Percentiles rank a stretch among this genome's conserved stretches.
Evolutionary conservation across 495 filamentous ascomycete genomes (phyloP).

Genomic region (Stereocaulon alpinum): DNA sequence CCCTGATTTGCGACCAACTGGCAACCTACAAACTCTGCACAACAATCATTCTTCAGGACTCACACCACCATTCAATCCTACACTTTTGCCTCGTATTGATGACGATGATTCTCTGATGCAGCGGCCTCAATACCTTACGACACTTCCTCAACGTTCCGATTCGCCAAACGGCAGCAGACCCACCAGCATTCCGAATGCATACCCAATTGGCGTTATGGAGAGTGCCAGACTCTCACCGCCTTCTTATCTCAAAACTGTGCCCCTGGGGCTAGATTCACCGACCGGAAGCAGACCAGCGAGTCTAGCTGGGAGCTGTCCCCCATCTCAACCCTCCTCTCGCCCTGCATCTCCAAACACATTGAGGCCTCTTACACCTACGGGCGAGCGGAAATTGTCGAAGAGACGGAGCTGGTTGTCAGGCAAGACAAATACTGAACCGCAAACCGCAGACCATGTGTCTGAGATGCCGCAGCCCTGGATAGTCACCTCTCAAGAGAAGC

Average conservation of each 20-base stretch:
- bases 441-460: constrained; percentile 23
- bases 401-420: constrained; percentile 47
- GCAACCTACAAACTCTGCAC: constrained; percentile 1
- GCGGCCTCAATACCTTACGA: not conserved
- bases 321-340: constrained; percentile 31
- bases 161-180: constrained; percentile 1
- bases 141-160: not conserved
- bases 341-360: constrained; percentile 16
- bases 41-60: constrained; percentile 1
- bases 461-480: constrained; percentile 48
- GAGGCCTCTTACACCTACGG: constrained; percentile 8
- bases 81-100: constrained; percentile 10
- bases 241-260: constrained; percentile 10
- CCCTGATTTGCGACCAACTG: constrained; percentile 9
- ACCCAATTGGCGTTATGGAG: not conserved
- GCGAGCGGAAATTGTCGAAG: constrained; percentile 27
- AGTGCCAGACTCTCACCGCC: not conserved
- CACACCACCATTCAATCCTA: constrained; percentile 7
- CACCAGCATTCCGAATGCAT: constrained; percentile 1
- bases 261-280: constrained; percentile 2
- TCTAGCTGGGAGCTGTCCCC: constrained; percentile 25
- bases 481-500: constrained; percentile 43
- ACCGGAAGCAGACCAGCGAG: constrained; percentile 30
- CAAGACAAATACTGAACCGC: constrained; percentile 32
- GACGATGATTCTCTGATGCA: constrained; percentile 4